Percentiles rank a stretch among this genome's conserved stretches.
Evolutionary conservation across 1,284 basidiomycete genomes (phyloP).

Genomic region (Somion occarium): DNA sequence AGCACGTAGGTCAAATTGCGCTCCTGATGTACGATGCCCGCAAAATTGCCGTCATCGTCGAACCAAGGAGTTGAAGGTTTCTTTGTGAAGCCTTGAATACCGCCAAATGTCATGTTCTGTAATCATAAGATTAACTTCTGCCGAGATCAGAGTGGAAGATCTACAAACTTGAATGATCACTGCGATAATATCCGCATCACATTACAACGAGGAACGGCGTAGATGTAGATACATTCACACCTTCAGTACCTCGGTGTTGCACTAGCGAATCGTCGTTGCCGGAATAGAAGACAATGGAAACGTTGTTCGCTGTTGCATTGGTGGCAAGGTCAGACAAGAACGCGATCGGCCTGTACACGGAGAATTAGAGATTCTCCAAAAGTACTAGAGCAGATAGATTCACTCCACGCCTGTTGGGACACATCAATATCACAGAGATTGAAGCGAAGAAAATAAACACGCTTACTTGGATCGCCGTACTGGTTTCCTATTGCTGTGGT

Average conservation of each 20-base stretch:
- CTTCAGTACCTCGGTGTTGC: slow-evolving; percentile 60
- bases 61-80: slow-evolving; percentile 64
- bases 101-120: slow-evolving; percentile 67
- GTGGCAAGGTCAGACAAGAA: slow-evolving; percentile 64
- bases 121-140: background rate
- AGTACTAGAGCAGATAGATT: background rate
- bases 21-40: slow-evolving; percentile 70
- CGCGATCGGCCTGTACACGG: slow-evolving; percentile 47
- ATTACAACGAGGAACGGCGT: background rate
- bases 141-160: background rate
- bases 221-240: slow-evolving; percentile 28
- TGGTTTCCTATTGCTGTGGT: background rate
- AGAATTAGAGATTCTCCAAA: background rate
- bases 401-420: background rate
- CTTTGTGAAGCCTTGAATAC: slow-evolving; percentile 64
- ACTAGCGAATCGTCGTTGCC: slow-evolving; percentile 67
- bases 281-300: slow-evolving; percentile 58
- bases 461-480: slow-evolving; percentile 1
- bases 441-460: background rate
- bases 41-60: slow-evolving; percentile 52
- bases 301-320: slow-evolving; percentile 45
- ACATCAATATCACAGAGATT: background rate
- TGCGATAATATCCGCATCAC: background rate
- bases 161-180: background rate
- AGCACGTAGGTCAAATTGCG: slow-evolving; percentile 63